phyloP scores from a whole-genome alignment of 2,329 filamentous ascomycete genomes.

The Myrmaecium sp. region DNA sequence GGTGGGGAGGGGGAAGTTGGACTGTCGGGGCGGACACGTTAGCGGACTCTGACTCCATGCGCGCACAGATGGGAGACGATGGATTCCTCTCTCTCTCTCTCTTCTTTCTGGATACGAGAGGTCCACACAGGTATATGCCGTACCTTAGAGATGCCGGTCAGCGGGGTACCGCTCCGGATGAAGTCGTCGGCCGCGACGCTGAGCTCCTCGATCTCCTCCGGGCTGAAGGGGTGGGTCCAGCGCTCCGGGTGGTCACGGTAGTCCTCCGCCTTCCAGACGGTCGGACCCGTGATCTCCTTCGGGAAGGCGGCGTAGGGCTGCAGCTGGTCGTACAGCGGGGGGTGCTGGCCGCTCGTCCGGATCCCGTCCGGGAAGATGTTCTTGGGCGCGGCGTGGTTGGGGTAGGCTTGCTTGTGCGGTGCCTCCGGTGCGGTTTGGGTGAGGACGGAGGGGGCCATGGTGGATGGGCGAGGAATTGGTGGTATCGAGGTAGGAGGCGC shows the following conservation, averaged over 20 bases:
- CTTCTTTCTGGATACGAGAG: background rate
- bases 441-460: slow-evolving; percentile 11
- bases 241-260: slow-evolving; percentile 45
- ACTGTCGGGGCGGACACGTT: slow-evolving; percentile 12
- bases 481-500: too few relatives aligned
- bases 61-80: too few relatives aligned
- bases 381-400: slow-evolving; percentile 19
- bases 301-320: slow-evolving; percentile 54
- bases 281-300: slow-evolving; percentile 50
- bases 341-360: slow-evolving; percentile 55
- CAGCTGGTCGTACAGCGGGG: slow-evolving; percentile 49
- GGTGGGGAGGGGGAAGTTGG: slow-evolving; percentile 43
- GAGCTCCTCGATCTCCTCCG: slow-evolving; percentile 50
- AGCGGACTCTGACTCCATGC: background rate
- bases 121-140: slow-evolving; percentile 7
- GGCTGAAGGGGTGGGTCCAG: slow-evolving; percentile 57
- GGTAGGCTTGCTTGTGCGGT: slow-evolving; percentile 10
- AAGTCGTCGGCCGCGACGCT: slow-evolving; percentile 51
- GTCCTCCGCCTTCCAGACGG: slow-evolving; percentile 53
- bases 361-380: slow-evolving; percentile 46
- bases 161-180: slow-evolving; percentile 43
- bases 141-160: slow-evolving; percentile 54
- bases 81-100: too few relatives aligned
- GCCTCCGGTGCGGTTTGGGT: slow-evolving; percentile 11
- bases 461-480: too few relatives aligned